Evolutionary conservation across 495 filamentous ascomycete genomes (phyloP).

Genomic region (Hypoxylon perforatum): DNA sequence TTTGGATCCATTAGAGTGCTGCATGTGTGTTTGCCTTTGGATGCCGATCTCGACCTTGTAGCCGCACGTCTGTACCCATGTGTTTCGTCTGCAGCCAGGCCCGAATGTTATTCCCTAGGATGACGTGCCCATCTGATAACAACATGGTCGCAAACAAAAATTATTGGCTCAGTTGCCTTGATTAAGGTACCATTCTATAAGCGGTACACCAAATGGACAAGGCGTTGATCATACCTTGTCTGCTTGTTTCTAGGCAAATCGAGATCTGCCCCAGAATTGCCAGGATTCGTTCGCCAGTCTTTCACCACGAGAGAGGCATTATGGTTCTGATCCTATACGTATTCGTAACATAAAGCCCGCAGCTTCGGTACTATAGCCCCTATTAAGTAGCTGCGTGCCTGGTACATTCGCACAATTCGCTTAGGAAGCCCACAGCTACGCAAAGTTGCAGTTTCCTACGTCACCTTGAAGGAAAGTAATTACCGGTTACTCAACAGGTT

Average conservation of each 20-base stretch:
- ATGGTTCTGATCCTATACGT: neutral
- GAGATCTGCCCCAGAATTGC: conserved; percentile 5
- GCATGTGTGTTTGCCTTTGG: neutral
- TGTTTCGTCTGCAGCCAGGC: neutral
- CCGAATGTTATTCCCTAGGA: neutral
- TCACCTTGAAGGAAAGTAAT: neutral
- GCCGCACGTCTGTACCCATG: neutral
- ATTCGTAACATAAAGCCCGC: neutral
- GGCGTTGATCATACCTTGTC: neutral
- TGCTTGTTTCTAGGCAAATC: conserved; percentile 1
- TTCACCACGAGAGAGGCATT: neutral
- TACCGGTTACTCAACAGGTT: neutral
- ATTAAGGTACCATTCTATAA: neutral
- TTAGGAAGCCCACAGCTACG: neutral
- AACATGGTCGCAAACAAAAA: neutral
- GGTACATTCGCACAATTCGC: neutral
- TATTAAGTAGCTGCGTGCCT: neutral
- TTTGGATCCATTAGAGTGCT: too few species aligned
- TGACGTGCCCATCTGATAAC: neutral
- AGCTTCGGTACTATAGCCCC: neutral
- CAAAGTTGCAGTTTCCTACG: conserved; percentile 1
- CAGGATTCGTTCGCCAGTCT: neutral
- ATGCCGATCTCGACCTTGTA: neutral
- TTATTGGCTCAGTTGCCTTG: neutral
- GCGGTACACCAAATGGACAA: neutral